Percentiles rank a stretch among this genome's conserved stretches.
Evolutionary conservation across 1,284 basidiomycete genomes (phyloP).

Genomic region (Fistulinella staudtii): DNA sequence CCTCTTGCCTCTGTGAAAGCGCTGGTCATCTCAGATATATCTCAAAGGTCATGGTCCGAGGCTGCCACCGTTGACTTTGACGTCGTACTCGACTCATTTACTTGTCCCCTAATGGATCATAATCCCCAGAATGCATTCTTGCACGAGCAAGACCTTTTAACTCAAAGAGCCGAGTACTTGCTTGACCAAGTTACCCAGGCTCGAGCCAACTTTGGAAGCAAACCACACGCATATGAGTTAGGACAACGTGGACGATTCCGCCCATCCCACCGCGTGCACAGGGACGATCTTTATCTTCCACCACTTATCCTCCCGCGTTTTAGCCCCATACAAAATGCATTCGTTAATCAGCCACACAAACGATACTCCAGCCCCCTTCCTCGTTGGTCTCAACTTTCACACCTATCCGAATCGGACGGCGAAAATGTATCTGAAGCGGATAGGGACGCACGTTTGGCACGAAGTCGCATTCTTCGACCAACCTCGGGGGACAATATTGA

Average conservation of each 20-base stretch:
- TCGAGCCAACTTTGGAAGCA: conserved; percentile 5
- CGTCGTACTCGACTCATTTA: conserved; percentile 65
- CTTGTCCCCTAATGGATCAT: conserved; percentile 50
- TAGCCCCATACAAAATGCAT: conserved; percentile 1
- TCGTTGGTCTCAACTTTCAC: conserved; percentile 29
- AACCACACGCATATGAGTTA: neutral
- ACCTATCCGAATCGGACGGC: conserved; percentile 62
- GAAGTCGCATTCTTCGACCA: conserved; percentile 47
- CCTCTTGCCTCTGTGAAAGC: conserved; percentile 47
- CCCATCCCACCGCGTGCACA: conserved; percentile 33
- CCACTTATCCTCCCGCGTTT: conserved; percentile 43
- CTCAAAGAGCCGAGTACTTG: conserved; percentile 60
- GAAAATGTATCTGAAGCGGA: conserved; percentile 58
- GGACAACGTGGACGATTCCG: conserved; percentile 3
- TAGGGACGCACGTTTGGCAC: conserved; percentile 65
- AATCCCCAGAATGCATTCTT: conserved; percentile 68
- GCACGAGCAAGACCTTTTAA: conserved; percentile 64
- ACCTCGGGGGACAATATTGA: conserved; percentile 25
- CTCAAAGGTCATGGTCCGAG: conserved; percentile 62
- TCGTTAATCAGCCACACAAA: conserved; percentile 6
- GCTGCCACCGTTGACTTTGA: conserved; percentile 56
- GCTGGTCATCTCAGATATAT: conserved; percentile 40
- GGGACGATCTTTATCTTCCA: conserved; percentile 54
- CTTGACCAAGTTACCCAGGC: conserved; percentile 37
- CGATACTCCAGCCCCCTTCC: conserved; percentile 8